These are phyloP conservation scores for Hypoxylon sp. DNA, from an alignment of 2,329 filamentous ascomycete species.

Conservation along the genomic window DNA sequence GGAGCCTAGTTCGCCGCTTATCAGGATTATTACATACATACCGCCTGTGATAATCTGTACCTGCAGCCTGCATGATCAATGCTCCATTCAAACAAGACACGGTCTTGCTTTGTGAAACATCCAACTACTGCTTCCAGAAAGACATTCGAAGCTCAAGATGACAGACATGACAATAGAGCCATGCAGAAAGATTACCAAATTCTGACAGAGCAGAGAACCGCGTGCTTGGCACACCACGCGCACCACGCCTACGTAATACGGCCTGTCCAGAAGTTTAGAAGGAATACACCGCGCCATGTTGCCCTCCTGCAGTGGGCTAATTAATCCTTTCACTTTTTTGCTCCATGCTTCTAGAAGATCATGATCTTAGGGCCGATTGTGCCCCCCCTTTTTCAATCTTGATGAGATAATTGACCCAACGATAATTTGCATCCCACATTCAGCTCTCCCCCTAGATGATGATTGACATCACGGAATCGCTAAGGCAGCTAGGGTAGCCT, in stretches of 20 bases:
- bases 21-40: conserved; percentile 35
- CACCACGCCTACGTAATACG: conserved; percentile 41
- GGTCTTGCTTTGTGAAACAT: conserved; percentile 22
- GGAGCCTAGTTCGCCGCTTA: conserved; percentile 31
- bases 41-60: conserved; percentile 21
- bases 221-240: conserved; percentile 3
- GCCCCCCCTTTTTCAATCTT: conserved; percentile 16
- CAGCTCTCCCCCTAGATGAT: conserved; percentile 22
- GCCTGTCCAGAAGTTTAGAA: conserved; percentile 36
- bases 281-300: conserved; percentile 23
- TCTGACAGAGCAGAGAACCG: conserved; percentile 26
- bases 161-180: conserved; percentile 4
- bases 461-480: conserved; percentile 10
- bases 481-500: conserved; percentile 6
- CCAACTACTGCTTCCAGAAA: conserved; percentile 31
- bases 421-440: conserved; percentile 13
- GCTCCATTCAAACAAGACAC: conserved; percentile 13
- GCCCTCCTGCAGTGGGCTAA: conserved; percentile 35
- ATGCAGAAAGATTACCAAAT: conserved; percentile 20
- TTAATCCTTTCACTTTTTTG: conserved; percentile 34
- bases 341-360: conserved; percentile 15
- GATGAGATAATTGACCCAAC: conserved; percentile 19
- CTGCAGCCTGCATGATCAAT: conserved; percentile 37
- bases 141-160: conserved; percentile 19
- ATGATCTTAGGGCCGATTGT: conserved; percentile 41